Evolutionary conservation across 106 monocot species (phyloP).

Genomic region (Triglochin maritima): DNA sequence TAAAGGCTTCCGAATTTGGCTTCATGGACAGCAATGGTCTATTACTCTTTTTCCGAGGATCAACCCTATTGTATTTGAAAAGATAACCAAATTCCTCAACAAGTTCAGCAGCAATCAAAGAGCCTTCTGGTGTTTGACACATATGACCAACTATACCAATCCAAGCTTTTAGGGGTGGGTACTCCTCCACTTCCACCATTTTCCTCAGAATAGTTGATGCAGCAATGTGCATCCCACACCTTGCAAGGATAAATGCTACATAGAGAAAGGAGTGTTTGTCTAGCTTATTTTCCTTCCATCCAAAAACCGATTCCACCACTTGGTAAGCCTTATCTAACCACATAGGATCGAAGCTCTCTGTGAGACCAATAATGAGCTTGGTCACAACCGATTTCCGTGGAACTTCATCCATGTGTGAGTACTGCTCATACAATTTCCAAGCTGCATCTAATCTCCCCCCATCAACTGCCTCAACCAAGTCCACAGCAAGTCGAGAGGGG

Average conservation of each 20-base stretch:
- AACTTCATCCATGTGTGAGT: conserved; percentile 52
- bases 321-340: conserved; percentile 59
- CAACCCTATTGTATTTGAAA: conserved; percentile 72
- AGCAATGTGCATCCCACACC: conserved; percentile 39
- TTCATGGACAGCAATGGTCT: conserved; percentile 55
- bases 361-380: conserved; percentile 46
- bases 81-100: conserved; percentile 63
- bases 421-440: conserved; percentile 63
- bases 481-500: conserved; percentile 26
- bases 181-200: conserved; percentile 54
- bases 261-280: conserved; percentile 68
- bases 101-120: conserved; percentile 70
- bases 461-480: conserved; percentile 41
- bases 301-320: conserved; percentile 38
- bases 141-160: conserved; percentile 52
- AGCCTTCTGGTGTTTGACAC: conserved; percentile 46
- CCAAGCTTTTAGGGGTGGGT: conserved; percentile 52
- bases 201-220: conserved; percentile 61
- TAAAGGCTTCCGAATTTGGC: conserved; percentile 53
- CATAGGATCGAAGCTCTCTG: conserved; percentile 47
- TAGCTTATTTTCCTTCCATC: conserved; percentile 35
- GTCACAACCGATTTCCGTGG: conserved; percentile 55
- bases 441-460: conserved; percentile 50
- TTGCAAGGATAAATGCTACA: conserved; percentile 57
- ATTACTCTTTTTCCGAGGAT: conserved; percentile 69